phyloP scores from a whole-genome alignment of 2,329 filamentous ascomycete species.

The Fusarium goolgardi region DNA sequence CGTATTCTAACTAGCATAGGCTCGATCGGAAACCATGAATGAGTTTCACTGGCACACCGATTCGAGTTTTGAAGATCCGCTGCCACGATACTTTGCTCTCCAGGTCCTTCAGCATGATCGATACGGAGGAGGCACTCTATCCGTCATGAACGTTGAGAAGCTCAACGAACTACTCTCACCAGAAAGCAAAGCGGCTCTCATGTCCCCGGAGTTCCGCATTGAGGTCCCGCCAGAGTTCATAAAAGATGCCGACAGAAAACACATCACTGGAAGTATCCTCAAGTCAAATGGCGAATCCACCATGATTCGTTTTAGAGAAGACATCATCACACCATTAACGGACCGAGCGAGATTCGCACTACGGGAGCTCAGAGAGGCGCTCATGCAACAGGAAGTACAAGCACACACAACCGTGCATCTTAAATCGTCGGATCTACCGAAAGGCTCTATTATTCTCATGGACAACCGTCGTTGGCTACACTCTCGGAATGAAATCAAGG shows the following conservation, averaged over 20 bases:
- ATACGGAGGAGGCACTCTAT: slow-evolving; percentile 56
- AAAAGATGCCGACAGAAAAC: slow-evolving; percentile 37
- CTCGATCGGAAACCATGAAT: slow-evolving; percentile 53
- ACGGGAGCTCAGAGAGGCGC: slow-evolving; percentile 38
- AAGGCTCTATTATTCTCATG: slow-evolving; percentile 48
- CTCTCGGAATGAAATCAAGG: slow-evolving; percentile 48
- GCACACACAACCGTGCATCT: slow-evolving; percentile 43
- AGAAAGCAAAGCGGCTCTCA: slow-evolving; percentile 38
- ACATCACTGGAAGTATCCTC: slow-evolving; percentile 45
- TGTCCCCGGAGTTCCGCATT: slow-evolving; percentile 49
- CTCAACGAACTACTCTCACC: slow-evolving; percentile 46
- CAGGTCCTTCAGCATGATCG: slow-evolving; percentile 57
- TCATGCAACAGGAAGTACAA: slow-evolving; percentile 31
- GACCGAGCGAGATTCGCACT: slow-evolving; percentile 41
- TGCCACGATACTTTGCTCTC: slow-evolving; percentile 56
- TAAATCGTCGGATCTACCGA: slow-evolving; percentile 44
- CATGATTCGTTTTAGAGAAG: slow-evolving; percentile 49
- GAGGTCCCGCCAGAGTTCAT: slow-evolving; percentile 52
- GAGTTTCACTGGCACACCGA: slow-evolving; percentile 59
- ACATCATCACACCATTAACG: slow-evolving; percentile 49
- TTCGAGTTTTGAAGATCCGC: slow-evolving; percentile 55
- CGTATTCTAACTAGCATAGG: neutral
- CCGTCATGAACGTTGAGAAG: slow-evolving; percentile 51
- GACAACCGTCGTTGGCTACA: slow-evolving; percentile 54
- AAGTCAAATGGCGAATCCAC: slow-evolving; percentile 1